Evolutionary conservation across 2,329 filamentous ascomycete species (phyloP).

Genomic region (Ilyonectria mors-panacis): DNA sequence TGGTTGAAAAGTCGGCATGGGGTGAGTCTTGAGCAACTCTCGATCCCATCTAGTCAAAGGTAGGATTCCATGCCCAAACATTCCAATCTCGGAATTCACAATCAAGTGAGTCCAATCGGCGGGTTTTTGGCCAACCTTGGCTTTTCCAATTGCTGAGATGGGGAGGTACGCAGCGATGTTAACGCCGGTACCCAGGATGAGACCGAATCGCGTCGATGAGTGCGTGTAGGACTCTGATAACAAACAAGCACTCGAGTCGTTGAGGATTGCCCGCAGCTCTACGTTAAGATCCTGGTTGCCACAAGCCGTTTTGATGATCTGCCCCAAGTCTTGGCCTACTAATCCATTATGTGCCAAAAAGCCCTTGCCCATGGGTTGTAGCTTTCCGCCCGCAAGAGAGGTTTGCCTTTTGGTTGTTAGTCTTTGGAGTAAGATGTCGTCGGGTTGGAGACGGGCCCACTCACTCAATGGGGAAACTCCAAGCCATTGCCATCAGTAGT

Average conservation of each 20-base stretch:
- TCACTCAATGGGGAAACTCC: conserved; percentile 80
- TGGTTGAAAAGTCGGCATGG: conserved; percentile 73
- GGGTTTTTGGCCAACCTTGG: conserved; percentile 71
- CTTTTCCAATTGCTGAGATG: conserved; percentile 66
- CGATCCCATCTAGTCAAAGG: conserved; percentile 75
- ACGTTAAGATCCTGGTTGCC: conserved; percentile 65
- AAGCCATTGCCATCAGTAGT: conserved; percentile 74
- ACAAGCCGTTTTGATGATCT: conserved; percentile 71
- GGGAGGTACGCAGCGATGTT: conserved; percentile 78
- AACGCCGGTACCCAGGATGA: conserved; percentile 78
- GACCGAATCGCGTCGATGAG: conserved; percentile 71
- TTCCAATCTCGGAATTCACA: conserved; percentile 77
- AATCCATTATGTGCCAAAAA: conserved; percentile 73
- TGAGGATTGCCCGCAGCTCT: conserved; percentile 73
- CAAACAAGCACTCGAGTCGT: conserved; percentile 77
- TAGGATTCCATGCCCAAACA: conserved; percentile 74
- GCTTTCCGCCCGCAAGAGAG: conserved; percentile 70
- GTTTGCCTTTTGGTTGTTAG: conserved; percentile 69
- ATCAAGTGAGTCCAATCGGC: conserved; percentile 73
- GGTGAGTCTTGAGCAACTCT: conserved; percentile 65
- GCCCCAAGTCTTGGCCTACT: conserved; percentile 71
- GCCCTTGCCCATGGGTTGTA: conserved; percentile 77
- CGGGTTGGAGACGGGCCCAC: conserved; percentile 46
- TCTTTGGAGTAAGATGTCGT: conserved; percentile 8
- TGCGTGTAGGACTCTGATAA: conserved; percentile 75